phyloP scores from a whole-genome alignment of 495 filamentous ascomycete species.

The Clavariopsis aquatica region DNA sequence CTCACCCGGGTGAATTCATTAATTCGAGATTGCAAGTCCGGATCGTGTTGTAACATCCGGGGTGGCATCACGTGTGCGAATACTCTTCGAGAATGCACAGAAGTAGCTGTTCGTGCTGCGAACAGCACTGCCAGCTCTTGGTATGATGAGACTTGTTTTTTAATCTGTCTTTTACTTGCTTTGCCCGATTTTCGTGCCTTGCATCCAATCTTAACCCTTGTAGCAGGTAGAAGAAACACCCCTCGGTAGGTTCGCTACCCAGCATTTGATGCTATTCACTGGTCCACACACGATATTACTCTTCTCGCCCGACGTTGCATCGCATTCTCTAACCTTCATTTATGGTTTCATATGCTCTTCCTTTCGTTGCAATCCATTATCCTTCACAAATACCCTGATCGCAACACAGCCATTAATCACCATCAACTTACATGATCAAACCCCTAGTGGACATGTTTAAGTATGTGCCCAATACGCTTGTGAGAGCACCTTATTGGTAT shows the following conservation, averaged over 20 bases:
- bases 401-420: background rate
- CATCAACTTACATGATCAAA: constrained; percentile 3
- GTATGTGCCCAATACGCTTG: background rate
- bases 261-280: background rate
- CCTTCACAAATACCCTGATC: constrained; percentile 8
- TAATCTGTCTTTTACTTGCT: background rate
- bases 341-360: background rate
- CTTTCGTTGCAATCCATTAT: constrained; percentile 1
- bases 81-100: background rate
- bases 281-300: background rate
- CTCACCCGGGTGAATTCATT: constrained; percentile 16
- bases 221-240: background rate
- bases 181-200: no score
- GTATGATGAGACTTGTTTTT: background rate
- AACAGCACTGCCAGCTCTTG: background rate
- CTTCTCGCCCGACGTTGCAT: background rate
- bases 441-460: background rate
- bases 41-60: background rate
- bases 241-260: background rate
- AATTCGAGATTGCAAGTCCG: constrained; percentile 2
- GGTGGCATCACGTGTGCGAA: background rate
- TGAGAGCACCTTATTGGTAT: background rate
- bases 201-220: no score
- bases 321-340: background rate
- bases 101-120: background rate